Percentiles rank a stretch among this genome's conserved stretches.
Evolutionary conservation across 306 rosid species (phyloP).

Genomic region (Sophora flavescens): DNA sequence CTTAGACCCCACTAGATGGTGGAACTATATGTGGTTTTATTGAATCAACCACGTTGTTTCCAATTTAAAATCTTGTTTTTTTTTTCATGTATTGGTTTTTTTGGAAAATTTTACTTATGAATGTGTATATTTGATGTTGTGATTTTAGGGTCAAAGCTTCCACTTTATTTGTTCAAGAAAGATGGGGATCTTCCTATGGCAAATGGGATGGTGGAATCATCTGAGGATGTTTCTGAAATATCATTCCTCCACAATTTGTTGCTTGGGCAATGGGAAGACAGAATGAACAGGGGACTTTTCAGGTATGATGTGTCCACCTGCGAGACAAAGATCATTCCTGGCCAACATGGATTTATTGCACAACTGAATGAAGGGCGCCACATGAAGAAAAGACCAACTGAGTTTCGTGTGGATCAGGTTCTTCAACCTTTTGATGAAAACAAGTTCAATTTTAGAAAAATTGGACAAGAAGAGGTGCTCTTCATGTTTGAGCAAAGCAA

Average conservation of each 20-base stretch:
- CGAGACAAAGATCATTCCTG: conserved; percentile 45
- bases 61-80: neutral
- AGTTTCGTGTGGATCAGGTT: conserved; percentile 47
- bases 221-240: conserved; percentile 31
- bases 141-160: conserved; percentile 43
- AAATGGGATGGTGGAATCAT: conserved; percentile 22
- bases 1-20: too few species aligned
- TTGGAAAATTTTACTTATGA: neutral
- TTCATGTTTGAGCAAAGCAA: conserved; percentile 45
- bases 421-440: conserved; percentile 48
- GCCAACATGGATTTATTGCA: conserved; percentile 51
- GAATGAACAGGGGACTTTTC: conserved; percentile 44
- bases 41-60: neutral
- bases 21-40: neutral
- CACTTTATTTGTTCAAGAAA: conserved; percentile 44
- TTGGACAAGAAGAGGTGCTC: conserved; percentile 53
- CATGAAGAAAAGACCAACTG: conserved; percentile 46
- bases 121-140: conserved; percentile 11
- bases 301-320: conserved; percentile 42
- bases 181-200: neutral
- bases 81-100: too few species aligned
- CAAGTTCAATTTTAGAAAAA: conserved; percentile 48
- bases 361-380: conserved; percentile 51
- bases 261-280: conserved; percentile 49
- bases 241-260: conserved; percentile 50